These are phyloP conservation scores for Xylaria hypoxylon DNA, from an alignment of 2,329 filamentous ascomycete species.

Conservation along the genomic window DNA sequence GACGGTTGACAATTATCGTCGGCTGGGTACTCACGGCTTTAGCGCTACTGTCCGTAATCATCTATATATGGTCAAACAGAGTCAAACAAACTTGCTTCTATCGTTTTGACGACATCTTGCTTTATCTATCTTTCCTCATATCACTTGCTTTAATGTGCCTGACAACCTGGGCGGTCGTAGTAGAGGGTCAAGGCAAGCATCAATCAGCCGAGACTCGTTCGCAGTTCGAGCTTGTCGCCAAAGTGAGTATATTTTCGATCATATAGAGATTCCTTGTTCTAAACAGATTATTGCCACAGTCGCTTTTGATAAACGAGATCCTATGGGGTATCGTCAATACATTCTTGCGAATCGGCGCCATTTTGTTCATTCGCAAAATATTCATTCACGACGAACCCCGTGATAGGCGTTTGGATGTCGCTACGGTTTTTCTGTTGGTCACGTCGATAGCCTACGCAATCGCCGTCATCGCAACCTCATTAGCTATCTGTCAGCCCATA, in stretches of 20 bases:
- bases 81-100: neutral
- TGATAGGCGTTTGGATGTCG: neutral
- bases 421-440: conserved; percentile 5
- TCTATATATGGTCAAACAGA: conserved; percentile 14
- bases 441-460: conserved; percentile 12
- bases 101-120: conserved; percentile 14
- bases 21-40: conserved; percentile 22
- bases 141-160: conserved; percentile 25
- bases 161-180: conserved; percentile 29
- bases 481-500: conserved; percentile 30
- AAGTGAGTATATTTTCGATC: conserved; percentile 7
- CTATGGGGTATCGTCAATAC: conserved; percentile 29
- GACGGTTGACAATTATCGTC: conserved; percentile 17
- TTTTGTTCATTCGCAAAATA: conserved; percentile 14
- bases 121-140: conserved; percentile 19
- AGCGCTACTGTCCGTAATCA: conserved; percentile 1
- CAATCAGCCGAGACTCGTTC: conserved; percentile 24
- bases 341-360: conserved; percentile 22
- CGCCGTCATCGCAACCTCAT: conserved; percentile 8
- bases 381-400: neutral
- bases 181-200: conserved; percentile 27
- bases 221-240: conserved; percentile 22
- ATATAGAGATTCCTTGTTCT: neutral
- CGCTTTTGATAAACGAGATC: conserved; percentile 32
- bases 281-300: conserved; percentile 4